phyloP scores from a whole-genome alignment of 352 stramenopile genomes.

The Saprolegnia diclina region DNA sequence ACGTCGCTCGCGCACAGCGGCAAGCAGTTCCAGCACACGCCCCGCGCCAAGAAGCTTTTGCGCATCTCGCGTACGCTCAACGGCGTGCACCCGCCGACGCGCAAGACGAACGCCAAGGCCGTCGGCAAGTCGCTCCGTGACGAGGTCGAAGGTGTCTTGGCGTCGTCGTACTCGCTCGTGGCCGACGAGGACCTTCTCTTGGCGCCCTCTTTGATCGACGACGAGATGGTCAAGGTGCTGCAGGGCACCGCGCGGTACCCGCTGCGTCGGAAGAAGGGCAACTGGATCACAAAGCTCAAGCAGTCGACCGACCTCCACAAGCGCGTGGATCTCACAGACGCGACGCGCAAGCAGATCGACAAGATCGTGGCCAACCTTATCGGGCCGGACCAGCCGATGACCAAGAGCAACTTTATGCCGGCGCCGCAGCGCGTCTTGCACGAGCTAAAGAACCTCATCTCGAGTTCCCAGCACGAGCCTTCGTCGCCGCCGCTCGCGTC shows the following conservation, averaged over 20 bases:
- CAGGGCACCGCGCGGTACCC: constrained; percentile 2
- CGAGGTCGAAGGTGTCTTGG: not conserved
- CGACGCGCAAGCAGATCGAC: constrained; percentile 8
- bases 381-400: not conserved
- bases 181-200: not conserved
- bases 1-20: constrained; percentile 22
- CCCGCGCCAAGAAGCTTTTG: not conserved
- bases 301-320: not conserved
- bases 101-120: not conserved
- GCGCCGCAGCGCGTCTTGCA: constrained; percentile 16
- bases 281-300: constrained; percentile 11
- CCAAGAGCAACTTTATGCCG: constrained; percentile 22
- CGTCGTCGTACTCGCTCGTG: not conserved
- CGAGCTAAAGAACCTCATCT: constrained; percentile 17
- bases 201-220: not conserved
- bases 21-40: not conserved
- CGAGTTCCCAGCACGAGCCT: not conserved
- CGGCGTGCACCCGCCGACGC: not conserved
- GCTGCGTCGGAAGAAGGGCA: not conserved
- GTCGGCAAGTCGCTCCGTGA: not conserved
- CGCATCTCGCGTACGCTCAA: constrained; percentile 2
- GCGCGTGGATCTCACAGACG: constrained; percentile 16
- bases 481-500: not conserved
- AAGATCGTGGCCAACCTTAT: constrained; percentile 26
- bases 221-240: constrained; percentile 1